Conservation (phyloP, 2,329 filamentous ascomycete genomes). For the Claviceps pazoutovae region DNA sequence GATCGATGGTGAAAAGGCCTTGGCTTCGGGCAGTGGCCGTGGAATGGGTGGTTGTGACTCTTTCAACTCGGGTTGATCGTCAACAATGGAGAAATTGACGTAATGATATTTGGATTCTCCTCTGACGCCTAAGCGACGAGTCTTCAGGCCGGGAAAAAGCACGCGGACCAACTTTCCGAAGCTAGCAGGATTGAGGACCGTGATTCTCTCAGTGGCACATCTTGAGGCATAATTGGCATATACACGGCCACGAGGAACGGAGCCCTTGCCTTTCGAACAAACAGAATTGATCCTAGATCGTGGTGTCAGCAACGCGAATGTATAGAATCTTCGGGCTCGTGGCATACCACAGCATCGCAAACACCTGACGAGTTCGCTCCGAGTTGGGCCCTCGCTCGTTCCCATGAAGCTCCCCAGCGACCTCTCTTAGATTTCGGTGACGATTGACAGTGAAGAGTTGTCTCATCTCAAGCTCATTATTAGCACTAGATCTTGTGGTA, state of each 20-base stretch:
- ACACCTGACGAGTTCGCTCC: slow-evolving; percentile 71
- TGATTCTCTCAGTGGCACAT: slow-evolving; percentile 86
- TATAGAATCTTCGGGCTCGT: neutral
- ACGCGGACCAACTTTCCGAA: slow-evolving; percentile 96
- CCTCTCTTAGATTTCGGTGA: slow-evolving; percentile 52
- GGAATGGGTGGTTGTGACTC: slow-evolving; percentile 32
- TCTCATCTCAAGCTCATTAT: slow-evolving; percentile 69
- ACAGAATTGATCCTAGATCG: slow-evolving; percentile 53
- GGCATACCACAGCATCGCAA: slow-evolving; percentile 75
- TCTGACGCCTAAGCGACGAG: slow-evolving; percentile 76
- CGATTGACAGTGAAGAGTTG: slow-evolving; percentile 59
- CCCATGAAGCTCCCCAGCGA: slow-evolving; percentile 61
- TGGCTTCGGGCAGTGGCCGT: slow-evolving; percentile 34
- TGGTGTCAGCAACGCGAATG: neutral
- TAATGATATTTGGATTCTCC: slow-evolving; percentile 99
- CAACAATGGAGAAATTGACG: slow-evolving; percentile 48
- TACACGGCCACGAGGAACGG: slow-evolving; percentile 81
- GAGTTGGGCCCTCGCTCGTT: slow-evolving; percentile 71
- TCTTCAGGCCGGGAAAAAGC: slow-evolving; percentile 90
- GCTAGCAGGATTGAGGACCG: slow-evolving; percentile 88
- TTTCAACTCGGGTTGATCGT: slow-evolving; percentile 37
- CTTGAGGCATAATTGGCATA: slow-evolving; percentile 91
- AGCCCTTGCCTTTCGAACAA: slow-evolving; percentile 63
- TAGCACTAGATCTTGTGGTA: slow-evolving; percentile 53
- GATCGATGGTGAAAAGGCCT: slow-evolving; percentile 32